Evolutionary conservation across 805 yeast species (phyloP), one percentile per base, ranked within the genome.

Genomic region (Ogataea kodamae): DNA sequence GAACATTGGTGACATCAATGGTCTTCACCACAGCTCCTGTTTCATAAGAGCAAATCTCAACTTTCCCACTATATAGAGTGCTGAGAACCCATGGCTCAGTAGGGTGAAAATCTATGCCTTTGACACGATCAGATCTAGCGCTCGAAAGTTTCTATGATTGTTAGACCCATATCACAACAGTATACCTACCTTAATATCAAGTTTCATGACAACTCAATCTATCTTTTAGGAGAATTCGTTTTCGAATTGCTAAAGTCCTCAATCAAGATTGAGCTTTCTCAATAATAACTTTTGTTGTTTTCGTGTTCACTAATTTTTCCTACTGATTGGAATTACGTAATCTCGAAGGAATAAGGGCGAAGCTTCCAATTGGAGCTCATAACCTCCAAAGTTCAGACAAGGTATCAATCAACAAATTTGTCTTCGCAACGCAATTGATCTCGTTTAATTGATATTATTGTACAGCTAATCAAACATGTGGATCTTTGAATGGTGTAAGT

Each of bases 21-120:
- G 95, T 74, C 65, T 87, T 86, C 48, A 92, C 90, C 28, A 84
- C 69, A 18, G 87, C 64, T 38, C 75, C 76, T 26, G 97, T 86
- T 54, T 88, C 96, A 52, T 85, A 87, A 35, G 94, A 83, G 95
- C 95, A 87, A 56, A 90, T 86, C 64, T 89, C 97, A 35, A 87
- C 78, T 59, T 74, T 75, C 48, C 96, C 98, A 31, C 89, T 83
- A 63, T 85, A 88, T 39, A 86, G 69, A n/a, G 96, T 87, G 34
- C 90, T 81, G 53, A 88, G 69, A 33, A 88, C 78, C 97, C 97
- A 90, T 34, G 98, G 97, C 61, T 92, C 98, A 13, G 89, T 71
- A 15, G 98, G 98, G 61, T 92, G 99, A 71, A 92, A 84, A 64
- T 92, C 99, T 55, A 92, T 82, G 30, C 96, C 97, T 64, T 92